Evolutionary conservation across 768 basidiomycete species (phyloP).

Genomic region (Tricholoma bakamatsutake): DNA sequence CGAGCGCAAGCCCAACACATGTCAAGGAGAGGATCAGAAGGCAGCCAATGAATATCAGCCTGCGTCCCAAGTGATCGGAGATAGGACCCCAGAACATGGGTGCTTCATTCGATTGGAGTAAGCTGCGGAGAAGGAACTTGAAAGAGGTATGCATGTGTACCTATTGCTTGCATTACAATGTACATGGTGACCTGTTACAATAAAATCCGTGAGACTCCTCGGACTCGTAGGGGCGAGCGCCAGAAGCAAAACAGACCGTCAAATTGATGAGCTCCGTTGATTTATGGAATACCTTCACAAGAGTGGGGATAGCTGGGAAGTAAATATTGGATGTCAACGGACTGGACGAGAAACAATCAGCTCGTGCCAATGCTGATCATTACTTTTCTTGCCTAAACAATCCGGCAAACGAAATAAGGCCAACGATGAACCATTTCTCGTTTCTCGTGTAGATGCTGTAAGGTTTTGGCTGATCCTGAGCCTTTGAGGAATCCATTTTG

Average conservation of each 20-base stretch:
- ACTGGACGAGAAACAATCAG: constrained; percentile 22
- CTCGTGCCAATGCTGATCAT: constrained; percentile 10
- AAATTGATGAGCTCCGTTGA: constrained; percentile 71
- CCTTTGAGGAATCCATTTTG: background rate
- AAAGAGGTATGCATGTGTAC: constrained; percentile 26
- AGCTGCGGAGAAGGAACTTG: background rate
- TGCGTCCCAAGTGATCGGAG: constrained; percentile 59
- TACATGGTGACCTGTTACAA: constrained; percentile 53
- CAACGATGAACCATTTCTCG: constrained; percentile 70
- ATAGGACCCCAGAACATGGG: constrained; percentile 69
- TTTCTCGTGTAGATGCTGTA: constrained; percentile 44
- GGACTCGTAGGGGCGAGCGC: constrained; percentile 4
- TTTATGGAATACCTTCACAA: constrained; percentile 57
- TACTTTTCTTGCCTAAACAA: constrained; percentile 45
- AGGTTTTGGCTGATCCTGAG: constrained; percentile 5
- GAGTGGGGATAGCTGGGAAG: constrained; percentile 69
- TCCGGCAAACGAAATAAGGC: constrained; percentile 49
- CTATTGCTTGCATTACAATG: constrained; percentile 61
- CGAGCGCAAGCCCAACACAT: constrained; percentile 54
- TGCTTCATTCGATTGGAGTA: constrained; percentile 26
- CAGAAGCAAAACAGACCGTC: constrained; percentile 42
- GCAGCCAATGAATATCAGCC: constrained; percentile 59
- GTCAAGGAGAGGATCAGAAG: constrained; percentile 56
- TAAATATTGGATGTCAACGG: constrained; percentile 75
- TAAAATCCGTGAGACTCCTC: background rate